Base-by-base conservation (phyloP, 2,329 filamentous ascomycete genomes). In the Grosmannia serpens region DNA sequence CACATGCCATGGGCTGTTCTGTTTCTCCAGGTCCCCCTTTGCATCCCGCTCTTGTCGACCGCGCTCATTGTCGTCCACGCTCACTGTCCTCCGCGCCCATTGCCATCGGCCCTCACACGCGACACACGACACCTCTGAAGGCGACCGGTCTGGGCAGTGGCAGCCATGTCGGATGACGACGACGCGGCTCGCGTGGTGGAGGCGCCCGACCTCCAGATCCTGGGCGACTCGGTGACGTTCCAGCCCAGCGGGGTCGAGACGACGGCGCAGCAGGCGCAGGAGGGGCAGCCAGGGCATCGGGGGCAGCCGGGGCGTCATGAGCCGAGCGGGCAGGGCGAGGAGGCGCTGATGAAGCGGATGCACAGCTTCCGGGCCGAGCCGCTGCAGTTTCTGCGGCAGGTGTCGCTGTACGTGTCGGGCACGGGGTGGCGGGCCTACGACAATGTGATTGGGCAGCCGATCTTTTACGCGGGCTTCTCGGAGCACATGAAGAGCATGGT, bases 401-500 rank as follows among this genome's bases (percentile, higher is more conserved):
- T 99, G 38, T 94, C 89, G 53, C 79, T 96, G 38, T 91, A 97
- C 73, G 88, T 97, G 63, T 92, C 90, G 15, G 94, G 94, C 58
- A 87, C 88, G 55, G 92, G 91, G 70, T 99, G 94, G 94, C 88
- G 94, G 61, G 89, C 89, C 61, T 99, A 99, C 75, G 90, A 97
- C 68, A 77, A 87, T 62, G 81, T 91, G 62, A 86, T 97, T 65
- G 94, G 94, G 26, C 91, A 96, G 70, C 90, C 91, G 11, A 86
- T 96, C 63, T 97, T 92, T 75, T 99, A 96, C 71, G 75, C 86
- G 0, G 94, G 94, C 29, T 99, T 96, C 73, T 87, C 86, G 31
- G 92, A 96, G 63, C 85, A 90, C 60, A 96, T 99, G 83, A 95
- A 88, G 73, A 76, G 77, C 26, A 79, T 81, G 65, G 87, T 97